These are phyloP conservation scores for Fraxinus dipetala DNA, from an alignment of 305 asterid species.

Conservation along the genomic window DNA sequence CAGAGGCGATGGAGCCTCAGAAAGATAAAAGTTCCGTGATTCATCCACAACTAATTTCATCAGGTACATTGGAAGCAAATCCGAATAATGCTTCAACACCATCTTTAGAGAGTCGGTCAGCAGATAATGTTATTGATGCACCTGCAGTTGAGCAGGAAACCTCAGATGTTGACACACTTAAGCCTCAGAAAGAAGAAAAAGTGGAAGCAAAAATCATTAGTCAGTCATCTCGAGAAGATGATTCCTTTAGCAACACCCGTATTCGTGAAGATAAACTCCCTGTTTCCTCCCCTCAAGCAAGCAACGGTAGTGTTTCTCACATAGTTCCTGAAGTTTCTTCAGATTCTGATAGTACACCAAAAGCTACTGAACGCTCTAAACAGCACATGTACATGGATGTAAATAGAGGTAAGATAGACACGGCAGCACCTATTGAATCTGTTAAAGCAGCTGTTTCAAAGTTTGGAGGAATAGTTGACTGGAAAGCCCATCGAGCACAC, in stretches of 20 bases:
- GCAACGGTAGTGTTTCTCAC: constrained; percentile 32
- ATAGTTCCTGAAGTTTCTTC: constrained; percentile 40
- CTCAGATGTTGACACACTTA: constrained; percentile 6
- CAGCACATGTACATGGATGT: constrained; percentile 25
- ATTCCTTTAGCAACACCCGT: constrained; percentile 9
- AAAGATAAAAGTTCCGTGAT: constrained; percentile 19
- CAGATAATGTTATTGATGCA: constrained; percentile 29
- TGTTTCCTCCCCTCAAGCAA: constrained; percentile 32
- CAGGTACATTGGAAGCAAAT: constrained; percentile 27
- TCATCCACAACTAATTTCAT: constrained; percentile 17
- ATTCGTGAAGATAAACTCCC: constrained; percentile 17
- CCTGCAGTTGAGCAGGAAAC: constrained; percentile 22
- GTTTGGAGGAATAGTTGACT: constrained; percentile 96
- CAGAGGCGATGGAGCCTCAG: constrained; percentile 15
- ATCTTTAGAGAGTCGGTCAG: constrained; percentile 3
- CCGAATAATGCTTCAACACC: constrained; percentile 22
- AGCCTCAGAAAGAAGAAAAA: constrained; percentile 24
- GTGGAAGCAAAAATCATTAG: constrained; percentile 27
- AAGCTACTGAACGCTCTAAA: constrained; percentile 25
- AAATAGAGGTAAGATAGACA: constrained; percentile 59
- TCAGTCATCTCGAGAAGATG: constrained; percentile 39
- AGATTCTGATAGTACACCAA: constrained; percentile 24
- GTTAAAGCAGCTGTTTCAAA: constrained; percentile 95
- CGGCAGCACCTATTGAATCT: constrained; percentile 83
- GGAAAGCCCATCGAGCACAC: constrained; percentile 94